Base-by-base conservation (phyloP, 306 rosid genomes). In the Castanea crenata region DNA sequence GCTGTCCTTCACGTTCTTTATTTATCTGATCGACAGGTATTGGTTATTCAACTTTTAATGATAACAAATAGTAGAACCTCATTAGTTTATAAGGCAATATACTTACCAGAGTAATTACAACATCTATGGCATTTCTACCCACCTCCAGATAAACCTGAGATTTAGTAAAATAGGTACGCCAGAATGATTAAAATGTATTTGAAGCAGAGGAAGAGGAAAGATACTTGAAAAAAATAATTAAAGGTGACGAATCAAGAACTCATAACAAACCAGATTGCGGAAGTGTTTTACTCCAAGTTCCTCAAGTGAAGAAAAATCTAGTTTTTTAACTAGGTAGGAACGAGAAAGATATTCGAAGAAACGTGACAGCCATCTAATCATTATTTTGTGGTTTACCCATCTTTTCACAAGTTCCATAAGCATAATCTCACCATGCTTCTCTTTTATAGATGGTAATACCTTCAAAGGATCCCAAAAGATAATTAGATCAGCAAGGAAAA, bases 1-100 rank as follows among this genome's bases (percentile, higher is more conserved):
- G 95, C 85, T 91, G 94, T 35, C 98, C 95, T 58, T 93, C 97
- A 1, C 98, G 95, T 75, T 93, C 98, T 78, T 87, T 90, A 75
- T 93, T 77, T 69, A 93, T 87, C 97, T 93, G 84, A 23, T 69
- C 23, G 46, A 75, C 55, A 75, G 74, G 38, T 41, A 74, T 51
- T 15, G 56, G 82, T 84, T 79, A 82, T 56, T 19, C 23, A 78
- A n/a, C 51, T 34, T 32, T 23, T 77, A 56, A 41, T 34, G 55
- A 25, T 5, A 32, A 57, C 58, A 76, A 32, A 15, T 13, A 12
- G 56, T 19, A 59, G 20, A 49, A 35, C 46, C 72, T 67, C 72
- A 65, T 23, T 35, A 74, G 16, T 71, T 63, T 25, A 80, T 23
- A 25, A 74, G 74, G 55, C 61, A 21, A 16, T 27, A 16, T 31